Evolutionary conservation across 805 yeast species (phyloP), one percentile per base, ranked within the genome.

Genomic region (Barnettozyma sp.): DNA sequence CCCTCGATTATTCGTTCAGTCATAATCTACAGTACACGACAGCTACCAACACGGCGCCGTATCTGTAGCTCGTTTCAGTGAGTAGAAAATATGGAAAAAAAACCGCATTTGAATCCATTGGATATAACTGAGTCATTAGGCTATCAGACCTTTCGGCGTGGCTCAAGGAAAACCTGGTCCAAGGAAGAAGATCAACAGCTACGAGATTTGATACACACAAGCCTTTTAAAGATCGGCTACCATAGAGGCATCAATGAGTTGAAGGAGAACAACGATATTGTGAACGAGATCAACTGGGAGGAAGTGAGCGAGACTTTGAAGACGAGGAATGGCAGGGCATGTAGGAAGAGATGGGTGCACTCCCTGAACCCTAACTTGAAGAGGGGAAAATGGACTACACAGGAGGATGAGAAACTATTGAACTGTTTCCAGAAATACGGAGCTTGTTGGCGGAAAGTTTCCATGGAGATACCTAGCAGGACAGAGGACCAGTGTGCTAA

Each of bases 401-500:
- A 71, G 26, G 97, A 88, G 55, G 97, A 88, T 59, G 69, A 69
- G 23, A 62, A 65, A 25, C 63, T 88, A 24, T 52, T 80, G 16
- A 65, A 68, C 34, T 86, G 92, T 2, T 82, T 72, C 54, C 63
- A 71, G 33, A 70, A 66, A 45, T 70, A 73, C 54, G 97, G 97
- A 0, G 70, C 94, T 0, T 71, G 78, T 21, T 88, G 97, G 97
- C 83, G 82, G 43, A 79, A 79, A 48, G 87, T 88, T 9, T 77
- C 95, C 0, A 60, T 68, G 34, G 78, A 73, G 35, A 82, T 88
- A 10, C 73, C 75, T 4, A 94, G 95, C 5, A 68, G 97, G 53
- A 88, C 94, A 1, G 95, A 87, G 51, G 96, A 87, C 57, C 97
- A 88, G 62, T 88, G 97, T 63, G 84, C 95, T 2, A 88, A 88